These are phyloP conservation scores for Venturia carpophila DNA, from an alignment of 2,329 filamentous ascomycete genomes.

Conservation along the genomic window DNA sequence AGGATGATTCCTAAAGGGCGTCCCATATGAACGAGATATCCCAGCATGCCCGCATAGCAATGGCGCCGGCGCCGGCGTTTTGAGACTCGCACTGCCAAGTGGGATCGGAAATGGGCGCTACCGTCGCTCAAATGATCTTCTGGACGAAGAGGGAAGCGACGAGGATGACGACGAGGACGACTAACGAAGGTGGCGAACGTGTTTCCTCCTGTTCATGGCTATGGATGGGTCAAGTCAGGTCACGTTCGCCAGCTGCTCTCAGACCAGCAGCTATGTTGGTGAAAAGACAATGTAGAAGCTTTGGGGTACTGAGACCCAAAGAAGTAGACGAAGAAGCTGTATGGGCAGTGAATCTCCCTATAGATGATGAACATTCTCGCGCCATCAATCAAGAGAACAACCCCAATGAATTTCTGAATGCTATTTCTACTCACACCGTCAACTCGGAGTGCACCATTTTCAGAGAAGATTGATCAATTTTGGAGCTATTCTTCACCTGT, in stretches of 20 bases:
- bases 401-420: not conserved
- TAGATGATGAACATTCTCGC: not conserved
- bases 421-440: not conserved
- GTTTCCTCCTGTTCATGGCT: slow-evolving; percentile 13
- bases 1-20: slow-evolving; percentile 54
- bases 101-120: not conserved
- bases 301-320: not conserved
- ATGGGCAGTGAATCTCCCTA: not conserved
- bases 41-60: slow-evolving; percentile 7
- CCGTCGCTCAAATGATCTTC: slow-evolving; percentile 7
- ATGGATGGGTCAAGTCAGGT: slow-evolving; percentile 10
- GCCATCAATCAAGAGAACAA: not conserved
- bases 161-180: slow-evolving; percentile 6
- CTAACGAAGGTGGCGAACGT: slow-evolving; percentile 9
- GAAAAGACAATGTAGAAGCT: not conserved
- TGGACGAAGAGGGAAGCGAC: slow-evolving; percentile 3
- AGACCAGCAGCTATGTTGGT: not conserved
- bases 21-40: slow-evolving; percentile 13
- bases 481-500: no score
- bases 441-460: no score
- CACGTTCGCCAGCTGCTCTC: slow-evolving; percentile 5
- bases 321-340: not conserved
- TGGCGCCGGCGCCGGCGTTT: slow-evolving; percentile 8
- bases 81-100: not conserved
- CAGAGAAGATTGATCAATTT: no score